Base-by-base conservation (phyloP, 495 filamentous ascomycete genomes). In the Emericellopsis terricola region DNA sequence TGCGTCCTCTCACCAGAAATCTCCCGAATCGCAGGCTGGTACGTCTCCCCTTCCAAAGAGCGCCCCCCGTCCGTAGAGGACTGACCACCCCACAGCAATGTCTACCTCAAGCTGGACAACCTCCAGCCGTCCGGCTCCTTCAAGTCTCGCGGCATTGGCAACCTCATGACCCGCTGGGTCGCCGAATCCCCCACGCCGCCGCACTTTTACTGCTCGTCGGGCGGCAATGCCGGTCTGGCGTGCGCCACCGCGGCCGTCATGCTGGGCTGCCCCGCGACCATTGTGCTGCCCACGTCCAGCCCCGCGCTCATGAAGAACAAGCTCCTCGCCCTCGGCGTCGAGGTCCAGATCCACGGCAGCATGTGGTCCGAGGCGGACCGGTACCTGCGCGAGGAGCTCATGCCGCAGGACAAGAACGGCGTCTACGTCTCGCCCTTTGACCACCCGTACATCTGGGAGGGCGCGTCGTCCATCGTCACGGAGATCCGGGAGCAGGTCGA, bases 351-450 rank as follows among this genome's bases (percentile, higher is more conserved):
- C 33, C 75, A 84, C 43, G 89, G 89, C 31, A 54, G 58, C 11
- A 73, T 61, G 39, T 92, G 82, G 76, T 60, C 56, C 28, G 83
- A 81, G 39, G 86, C 87, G 0, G 87, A 92, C 42, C 57, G 56
- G 18, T 76, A 71, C 48, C 67, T 92, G 46, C 65, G 71, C 15
- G 62, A 67, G 16, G 62, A 66, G 1, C 46, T 83, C 15, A 62
- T 87, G 48, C 28, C 37, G 2, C 14, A 28, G 11, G 46, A 51
- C 36, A 19, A 32, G 33, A 51, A 63, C 34, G 71, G 73, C 9
- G 69, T 86, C n/a, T 94, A 94, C 51, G 81, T 89, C 6, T 78
- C 83, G 20, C 89, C 89, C 11, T 97, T 94, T 44, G 84, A 97
- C 50, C 71, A 92, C 53, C 60, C 70, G 20, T 71, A 78, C 40